These are phyloP conservation scores for Daldinia childiae DNA, from an alignment of 495 filamentous ascomycete species.

Conservation along the genomic window DNA sequence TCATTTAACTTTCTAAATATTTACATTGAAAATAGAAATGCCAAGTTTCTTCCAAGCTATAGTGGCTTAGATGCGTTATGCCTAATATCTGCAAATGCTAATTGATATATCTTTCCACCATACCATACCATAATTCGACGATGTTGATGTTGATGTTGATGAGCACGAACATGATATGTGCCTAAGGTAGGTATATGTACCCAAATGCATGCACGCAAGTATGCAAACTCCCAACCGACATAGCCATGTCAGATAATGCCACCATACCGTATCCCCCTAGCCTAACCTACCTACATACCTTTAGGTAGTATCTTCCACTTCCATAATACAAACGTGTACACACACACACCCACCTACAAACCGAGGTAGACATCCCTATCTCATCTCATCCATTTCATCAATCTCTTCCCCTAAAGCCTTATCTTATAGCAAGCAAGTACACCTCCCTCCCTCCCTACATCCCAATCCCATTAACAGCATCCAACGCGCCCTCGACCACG, in stretches of 20 bases:
- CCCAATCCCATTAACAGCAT: slow-evolving; percentile 65
- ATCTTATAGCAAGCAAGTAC: no score
- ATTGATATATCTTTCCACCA: neutral
- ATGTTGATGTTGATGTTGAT: neutral
- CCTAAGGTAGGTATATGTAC: neutral
- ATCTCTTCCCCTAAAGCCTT: no score
- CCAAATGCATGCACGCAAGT: neutral
- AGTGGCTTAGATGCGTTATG: neutral
- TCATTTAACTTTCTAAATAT: neutral
- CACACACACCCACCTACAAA: neutral
- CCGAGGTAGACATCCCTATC: neutral
- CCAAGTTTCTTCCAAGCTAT: neutral
- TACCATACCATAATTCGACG: neutral
- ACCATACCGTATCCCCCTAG: neutral
- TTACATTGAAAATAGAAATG: neutral
- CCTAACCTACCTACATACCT: no score
- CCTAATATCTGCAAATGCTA: neutral
- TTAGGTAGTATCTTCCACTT: no score
- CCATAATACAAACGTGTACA: neutral
- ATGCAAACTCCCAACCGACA: slow-evolving; percentile 3
- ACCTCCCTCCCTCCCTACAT: slow-evolving; percentile 1
- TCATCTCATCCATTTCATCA: no score
- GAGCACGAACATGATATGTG: neutral
- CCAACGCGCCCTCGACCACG: slow-evolving; percentile 76
- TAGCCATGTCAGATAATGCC: slow-evolving; percentile 14